Evolutionary conservation across 257 asterid species (phyloP).

Genomic region (Gentiana dahurica): DNA sequence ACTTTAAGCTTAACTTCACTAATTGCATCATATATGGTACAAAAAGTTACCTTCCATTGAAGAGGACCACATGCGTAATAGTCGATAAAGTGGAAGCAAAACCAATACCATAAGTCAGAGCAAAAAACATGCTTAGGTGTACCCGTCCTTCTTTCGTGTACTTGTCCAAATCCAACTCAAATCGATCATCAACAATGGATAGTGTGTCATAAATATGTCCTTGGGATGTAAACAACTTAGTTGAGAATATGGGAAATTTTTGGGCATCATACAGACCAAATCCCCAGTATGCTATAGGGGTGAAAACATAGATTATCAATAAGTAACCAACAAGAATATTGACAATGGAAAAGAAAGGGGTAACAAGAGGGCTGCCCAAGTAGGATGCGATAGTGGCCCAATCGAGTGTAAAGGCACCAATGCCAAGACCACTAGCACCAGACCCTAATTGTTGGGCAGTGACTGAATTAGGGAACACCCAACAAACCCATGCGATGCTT

Average conservation of each 20-base stretch:
- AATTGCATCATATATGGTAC: no score
- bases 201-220: conserved; percentile 68
- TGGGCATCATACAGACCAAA: conserved; percentile 56
- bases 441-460: conserved; percentile 91
- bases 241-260: conserved; percentile 74
- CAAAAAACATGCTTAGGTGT: conserved; percentile 77
- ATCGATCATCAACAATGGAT: conserved; percentile 61
- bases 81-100: conserved; percentile 88
- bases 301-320: conserved; percentile 46
- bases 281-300: conserved; percentile 77
- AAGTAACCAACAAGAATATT: conserved; percentile 56
- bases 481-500: conserved; percentile 84
- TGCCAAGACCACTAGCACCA: conserved; percentile 70
- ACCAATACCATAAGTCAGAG: conserved; percentile 76
- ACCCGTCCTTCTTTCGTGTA: conserved; percentile 63
- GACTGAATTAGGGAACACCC: conserved; percentile 74
- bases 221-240: conserved; percentile 73
- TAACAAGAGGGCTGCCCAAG: conserved; percentile 73
- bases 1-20: no score
- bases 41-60: conserved; percentile 71
- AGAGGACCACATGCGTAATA: conserved; percentile 61
- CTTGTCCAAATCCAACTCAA: conserved; percentile 53
- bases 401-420: conserved; percentile 76
- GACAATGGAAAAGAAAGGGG: conserved; percentile 79
- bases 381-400: conserved; percentile 78